Evolutionary conservation across 192 early-diverging fungal genomes (phyloP), one percentile per base, ranked within the genome.

Genomic region (Powellomyces hirtus): DNA sequence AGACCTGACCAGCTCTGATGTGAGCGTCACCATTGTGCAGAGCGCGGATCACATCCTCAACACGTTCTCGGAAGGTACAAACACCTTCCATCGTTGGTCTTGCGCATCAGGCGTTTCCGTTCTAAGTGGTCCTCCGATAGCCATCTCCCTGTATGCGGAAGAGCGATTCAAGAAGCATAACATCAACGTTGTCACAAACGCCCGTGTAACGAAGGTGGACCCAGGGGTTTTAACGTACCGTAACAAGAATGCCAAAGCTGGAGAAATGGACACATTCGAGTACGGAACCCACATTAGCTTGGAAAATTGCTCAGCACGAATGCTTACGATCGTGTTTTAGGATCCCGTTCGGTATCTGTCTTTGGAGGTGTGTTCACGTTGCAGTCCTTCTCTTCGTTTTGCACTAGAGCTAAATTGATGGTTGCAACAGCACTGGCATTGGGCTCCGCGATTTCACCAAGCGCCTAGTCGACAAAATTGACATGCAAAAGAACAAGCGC

Each of bases 11-110:
- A 77, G 78, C 14, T 66, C 83, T 14, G 77, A 81, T 16, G 88
- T 88, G 0, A 37, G 62, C 24, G 83, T 91, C 27, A 79, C 69
- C 22, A 81, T 91, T 22, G 87, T 91, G 42, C 89, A 91, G 63
- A 82, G 84, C 34, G 77, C 79, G 30, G 86, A 83, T 61, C 90
- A 91, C 68, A 88, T 91, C 46, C 66, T 91, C 5, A 91, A 91
- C 55, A 89, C 88, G 2, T 91, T 86, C 76, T 82, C 86, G 40
- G 68, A 36, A 56, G n/a, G n/a, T n/a, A n/a, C n/a, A n/a, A n/a
- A n/a, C n/a, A n/a, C 8, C 10, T 10, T 61, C 22, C 24, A 42
- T 35, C n/a, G 7, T 45, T 7, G 8, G 22, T 10, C 51, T 61
- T 5, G 2, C 4, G 37, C 33, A 51, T 14, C 36, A n/a, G n/a